Base-by-base conservation (phyloP, 1,284 basidiomycete species). In the Marasmius tenuissimus region DNA sequence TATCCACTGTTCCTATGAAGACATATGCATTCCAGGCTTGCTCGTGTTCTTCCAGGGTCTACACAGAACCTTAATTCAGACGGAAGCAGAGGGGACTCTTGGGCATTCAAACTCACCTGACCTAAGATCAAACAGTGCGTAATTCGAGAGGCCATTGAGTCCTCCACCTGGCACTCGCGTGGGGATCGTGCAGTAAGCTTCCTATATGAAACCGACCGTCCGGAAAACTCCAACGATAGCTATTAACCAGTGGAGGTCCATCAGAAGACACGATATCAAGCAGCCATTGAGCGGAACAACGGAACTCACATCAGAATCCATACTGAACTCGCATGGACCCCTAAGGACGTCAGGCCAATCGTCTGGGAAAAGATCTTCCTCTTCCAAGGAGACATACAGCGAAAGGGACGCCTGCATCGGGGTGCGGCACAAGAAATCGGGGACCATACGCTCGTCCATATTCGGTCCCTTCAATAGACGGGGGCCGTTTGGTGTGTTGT, bases 11-110 rank as follows among this genome's bases (percentile, higher is more conserved):
- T 27, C 82, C 82, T 11, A 70, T 68, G 65, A 79, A 83, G 54
- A 65, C 74, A 66, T 75, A 83, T 1, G 74, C 79, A 38, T 78
- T 78, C 80, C 81, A 84, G 16, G 81, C 81, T 61, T 76, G 72
- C 60, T 79, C 80, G 62, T 83, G 79, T 48, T 77, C 74, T 58
- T 69, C 70, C 51, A 76, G 68, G 2, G 82, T 83, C 82, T 84
- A 60, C 38, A 20, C 22, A 52, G 20, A 20, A 18, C 11, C 11
- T 20, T n/a, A 50, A 20, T 33, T 18, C 20, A 34, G n/a, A 34
- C 22, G 34, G 34, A 35, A 34, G 50, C 38, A 12, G 49, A 37
- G 34, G 18, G 14, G 11, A 20, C 16, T 22, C 18, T 57, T 22
- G 50, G 5, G n/a, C 49, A 52, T 39, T 14, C 34, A 20, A 37